Evolutionary conservation across 441 rosid genomes (phyloP).

Genomic region (Erodium chrysanthum): DNA sequence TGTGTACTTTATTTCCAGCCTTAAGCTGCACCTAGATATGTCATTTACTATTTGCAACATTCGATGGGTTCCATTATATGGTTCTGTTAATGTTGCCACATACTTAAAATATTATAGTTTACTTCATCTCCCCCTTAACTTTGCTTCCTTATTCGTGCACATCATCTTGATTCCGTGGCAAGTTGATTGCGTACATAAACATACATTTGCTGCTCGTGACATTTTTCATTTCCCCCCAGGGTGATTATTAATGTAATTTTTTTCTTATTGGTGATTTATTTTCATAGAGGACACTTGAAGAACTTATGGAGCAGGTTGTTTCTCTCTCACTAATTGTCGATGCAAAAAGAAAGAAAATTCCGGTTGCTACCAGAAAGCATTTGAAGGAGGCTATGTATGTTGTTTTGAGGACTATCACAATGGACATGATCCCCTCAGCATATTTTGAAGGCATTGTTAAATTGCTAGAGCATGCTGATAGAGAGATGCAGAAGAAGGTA

Average conservation of each 20-base stretch:
- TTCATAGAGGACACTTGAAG: conserved; percentile 58
- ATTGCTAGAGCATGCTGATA: conserved; percentile 56
- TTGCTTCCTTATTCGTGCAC: background rate
- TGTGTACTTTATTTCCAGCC: background rate
- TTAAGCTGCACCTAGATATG: no score
- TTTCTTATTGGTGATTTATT: conserved; percentile 1
- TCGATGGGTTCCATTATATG: no score
- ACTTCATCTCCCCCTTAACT: background rate
- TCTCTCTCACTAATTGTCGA: conserved; percentile 42
- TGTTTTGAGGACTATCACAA: conserved; percentile 49
- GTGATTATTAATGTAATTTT: background rate
- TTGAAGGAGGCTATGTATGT: conserved; percentile 46
- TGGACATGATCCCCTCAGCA: conserved; percentile 53
- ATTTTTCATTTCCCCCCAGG: background rate
- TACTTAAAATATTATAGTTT: background rate
- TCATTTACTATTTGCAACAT: background rate
- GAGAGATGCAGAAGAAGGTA: conserved; percentile 70
- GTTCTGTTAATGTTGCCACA: background rate
- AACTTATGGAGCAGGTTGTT: conserved; percentile 70
- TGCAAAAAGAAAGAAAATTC: conserved; percentile 38
- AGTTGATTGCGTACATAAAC: background rate
- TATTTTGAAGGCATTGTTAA: conserved; percentile 60
- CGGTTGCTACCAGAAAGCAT: conserved; percentile 39
- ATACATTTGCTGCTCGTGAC: no score
- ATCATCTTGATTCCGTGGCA: background rate